Evolutionary conservation across 2,329 filamentous ascomycete genomes (phyloP).

Genomic region (Gaeumannomyces tritici): DNA sequence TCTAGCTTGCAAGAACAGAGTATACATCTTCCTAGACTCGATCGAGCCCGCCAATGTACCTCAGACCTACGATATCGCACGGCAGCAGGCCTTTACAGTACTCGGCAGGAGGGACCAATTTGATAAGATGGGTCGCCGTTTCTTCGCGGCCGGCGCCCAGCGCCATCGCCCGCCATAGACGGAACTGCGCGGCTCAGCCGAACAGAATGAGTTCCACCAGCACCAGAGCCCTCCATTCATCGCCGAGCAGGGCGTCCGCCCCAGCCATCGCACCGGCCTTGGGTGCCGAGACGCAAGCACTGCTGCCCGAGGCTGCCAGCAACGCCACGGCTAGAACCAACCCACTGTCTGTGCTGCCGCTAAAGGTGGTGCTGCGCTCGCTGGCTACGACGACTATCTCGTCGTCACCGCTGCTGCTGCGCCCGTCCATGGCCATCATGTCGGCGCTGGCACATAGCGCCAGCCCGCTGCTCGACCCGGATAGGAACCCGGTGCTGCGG

Average conservation of each 20-base stretch:
- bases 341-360: conserved; percentile 56
- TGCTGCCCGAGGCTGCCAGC: not conserved
- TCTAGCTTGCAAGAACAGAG: too few relatives aligned
- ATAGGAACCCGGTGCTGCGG: conserved; percentile 63
- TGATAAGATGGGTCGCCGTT: not conserved
- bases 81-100: not conserved
- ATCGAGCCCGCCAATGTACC: not conserved
- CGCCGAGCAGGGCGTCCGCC: conserved; percentile 12
- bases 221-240: conserved; percentile 18
- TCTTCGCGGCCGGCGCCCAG: not conserved
- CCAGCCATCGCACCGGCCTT: conserved; percentile 2
- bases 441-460: conserved; percentile 60
- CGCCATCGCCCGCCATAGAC: not conserved
- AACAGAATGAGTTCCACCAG: conserved; percentile 7
- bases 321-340: not conserved
- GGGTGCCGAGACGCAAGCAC: not conserved
- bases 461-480: conserved; percentile 59
- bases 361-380: conserved; percentile 58
- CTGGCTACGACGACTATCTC: conserved; percentile 61
- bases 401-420: conserved; percentile 59
- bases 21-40: not conserved
- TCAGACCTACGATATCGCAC: not conserved
- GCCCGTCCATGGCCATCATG: conserved; percentile 60
- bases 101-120: not conserved
- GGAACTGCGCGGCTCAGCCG: not conserved